Conservation (phyloP, 805 yeast species). For the Alloascoidea africana region DNA sequence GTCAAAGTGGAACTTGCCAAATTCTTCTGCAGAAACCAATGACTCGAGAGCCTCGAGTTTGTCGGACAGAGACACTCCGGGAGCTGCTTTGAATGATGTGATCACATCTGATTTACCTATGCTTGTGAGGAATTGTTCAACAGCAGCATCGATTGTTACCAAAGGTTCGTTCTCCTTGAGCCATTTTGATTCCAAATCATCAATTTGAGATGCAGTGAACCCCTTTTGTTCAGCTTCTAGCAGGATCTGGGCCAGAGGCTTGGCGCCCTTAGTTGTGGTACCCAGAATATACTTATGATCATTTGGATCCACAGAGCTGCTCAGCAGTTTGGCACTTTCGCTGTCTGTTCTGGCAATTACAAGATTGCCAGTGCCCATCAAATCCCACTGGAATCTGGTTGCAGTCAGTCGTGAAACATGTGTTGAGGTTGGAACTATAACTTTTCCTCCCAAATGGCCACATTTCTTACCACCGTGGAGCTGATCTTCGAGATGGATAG, state of each 20-base stretch:
- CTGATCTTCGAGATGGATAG: slow-evolving; percentile 51
- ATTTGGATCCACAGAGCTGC: slow-evolving; percentile 34
- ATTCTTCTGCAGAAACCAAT: slow-evolving; percentile 12
- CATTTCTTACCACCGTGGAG: slow-evolving; percentile 53
- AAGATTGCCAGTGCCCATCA: slow-evolving; percentile 42
- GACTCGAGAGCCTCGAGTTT: slow-evolving; percentile 7
- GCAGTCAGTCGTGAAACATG: slow-evolving; percentile 40
- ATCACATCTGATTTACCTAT: slow-evolving; percentile 15
- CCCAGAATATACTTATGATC: slow-evolving; percentile 46
- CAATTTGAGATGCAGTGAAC: slow-evolving; percentile 18
- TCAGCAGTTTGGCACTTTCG: slow-evolving; percentile 34
- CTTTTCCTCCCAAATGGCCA: slow-evolving; percentile 50
- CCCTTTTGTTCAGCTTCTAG: slow-evolving; percentile 27
- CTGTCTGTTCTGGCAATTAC: slow-evolving; percentile 50
- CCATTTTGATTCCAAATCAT: slow-evolving; percentile 32
- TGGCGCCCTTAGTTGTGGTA: slow-evolving; percentile 18
- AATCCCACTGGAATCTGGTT: slow-evolving; percentile 48
- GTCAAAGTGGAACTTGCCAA: slow-evolving; percentile 26
- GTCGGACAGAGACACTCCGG: slow-evolving; percentile 17
- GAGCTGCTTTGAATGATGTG: slow-evolving; percentile 12
- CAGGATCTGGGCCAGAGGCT: slow-evolving; percentile 30
- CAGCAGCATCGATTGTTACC: slow-evolving; percentile 36
- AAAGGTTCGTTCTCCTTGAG: slow-evolving; percentile 20
- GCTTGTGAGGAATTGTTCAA: slow-evolving; percentile 16
- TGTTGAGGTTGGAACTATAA: slow-evolving; percentile 41